Base-by-base conservation (phyloP, 1,284 basidiomycete species). In the Marasmius oreades region DNA sequence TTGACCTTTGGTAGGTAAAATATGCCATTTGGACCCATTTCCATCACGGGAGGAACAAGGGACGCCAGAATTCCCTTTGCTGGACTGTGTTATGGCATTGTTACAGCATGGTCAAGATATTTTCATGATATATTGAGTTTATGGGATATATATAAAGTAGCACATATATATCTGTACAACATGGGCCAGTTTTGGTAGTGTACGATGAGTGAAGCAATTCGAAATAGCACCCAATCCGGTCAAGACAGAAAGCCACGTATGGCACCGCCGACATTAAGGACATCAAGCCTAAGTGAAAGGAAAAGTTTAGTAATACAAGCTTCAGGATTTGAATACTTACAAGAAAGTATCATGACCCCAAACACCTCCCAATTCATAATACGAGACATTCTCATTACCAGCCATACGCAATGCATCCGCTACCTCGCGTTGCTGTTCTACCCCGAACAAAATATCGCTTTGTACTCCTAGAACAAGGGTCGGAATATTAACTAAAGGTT, bases 261-360 rank as follows among this genome's bases (percentile, higher is more conserved):
- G 11, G 77, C 74, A 34, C 78, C 75, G 37, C 79, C 79, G 14
- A 81, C 78, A 60, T 79, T 79, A 48, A 75, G 55, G 12, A 77
- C 73, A 59, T 81, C 79, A 55, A 81, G 70, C 55, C 77, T 79
- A 57, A 1, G 33, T 46, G 51, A 46, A 12, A 59, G 52, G 34
- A 11, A 57, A n/a, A 56, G 45, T 33, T 36, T 23, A 26, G 51
- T 31, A 37, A 44, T 12, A 12, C 51, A 58, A 56, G 33, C 14
- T 42, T 12, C n/a, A 14, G 22, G 24, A 46, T n/a, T 26, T 48
- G 20, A 26, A 33, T 24, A 72, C 75, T 70, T 59, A 79, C 76
- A 99, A 77, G 76, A 99, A 99, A 26, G 94, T 98, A 74, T 99
- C 95, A 67, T 95, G 93, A 1, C 97, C 97, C 92, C 95, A 98